Conservation (phyloP, 495 filamentous ascomycete genomes). For the Neurospora sp. region DNA sequence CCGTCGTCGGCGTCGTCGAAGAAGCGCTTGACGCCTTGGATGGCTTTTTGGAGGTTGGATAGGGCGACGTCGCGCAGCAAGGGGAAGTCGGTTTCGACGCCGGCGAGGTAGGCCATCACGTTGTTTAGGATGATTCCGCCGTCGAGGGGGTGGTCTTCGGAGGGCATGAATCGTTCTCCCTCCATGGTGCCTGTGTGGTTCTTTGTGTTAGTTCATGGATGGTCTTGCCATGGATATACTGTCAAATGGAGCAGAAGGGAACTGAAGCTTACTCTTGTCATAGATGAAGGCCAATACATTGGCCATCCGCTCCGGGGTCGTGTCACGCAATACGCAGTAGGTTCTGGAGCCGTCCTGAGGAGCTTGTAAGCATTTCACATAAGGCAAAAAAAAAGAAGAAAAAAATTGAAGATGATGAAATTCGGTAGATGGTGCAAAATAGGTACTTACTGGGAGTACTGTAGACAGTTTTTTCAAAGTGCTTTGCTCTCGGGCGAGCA, state of each 20-base stretch:
- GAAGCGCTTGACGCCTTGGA: not conserved
- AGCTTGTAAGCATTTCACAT: not conserved
- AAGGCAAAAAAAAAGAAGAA: not conserved
- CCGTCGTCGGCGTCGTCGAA: not conserved
- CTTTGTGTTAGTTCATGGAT: not conserved
- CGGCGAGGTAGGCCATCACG: not conserved
- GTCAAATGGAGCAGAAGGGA: not conserved
- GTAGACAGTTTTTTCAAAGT: not conserved
- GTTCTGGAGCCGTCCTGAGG: not conserved
- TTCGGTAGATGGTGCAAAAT: not conserved
- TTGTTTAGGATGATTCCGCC: conserved; percentile 2
- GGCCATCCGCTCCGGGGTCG: not conserved
- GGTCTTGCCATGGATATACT: too few species aligned
- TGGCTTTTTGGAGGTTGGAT: not conserved
- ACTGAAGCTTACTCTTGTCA: conserved; percentile 1
- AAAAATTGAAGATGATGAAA: not conserved
- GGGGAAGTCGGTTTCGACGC: not conserved
- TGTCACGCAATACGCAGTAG: not conserved
- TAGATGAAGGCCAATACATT: conserved; percentile 18
- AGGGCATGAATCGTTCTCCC: not conserved
- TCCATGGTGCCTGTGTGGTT: not conserved
- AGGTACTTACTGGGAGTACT: not conserved
- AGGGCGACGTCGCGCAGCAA: not conserved
- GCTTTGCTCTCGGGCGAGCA: not conserved
- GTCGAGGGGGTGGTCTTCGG: not conserved